Base-by-base conservation (phyloP, 2,329 filamentous ascomycete species). In the Aurifilum marmelostoma region DNA sequence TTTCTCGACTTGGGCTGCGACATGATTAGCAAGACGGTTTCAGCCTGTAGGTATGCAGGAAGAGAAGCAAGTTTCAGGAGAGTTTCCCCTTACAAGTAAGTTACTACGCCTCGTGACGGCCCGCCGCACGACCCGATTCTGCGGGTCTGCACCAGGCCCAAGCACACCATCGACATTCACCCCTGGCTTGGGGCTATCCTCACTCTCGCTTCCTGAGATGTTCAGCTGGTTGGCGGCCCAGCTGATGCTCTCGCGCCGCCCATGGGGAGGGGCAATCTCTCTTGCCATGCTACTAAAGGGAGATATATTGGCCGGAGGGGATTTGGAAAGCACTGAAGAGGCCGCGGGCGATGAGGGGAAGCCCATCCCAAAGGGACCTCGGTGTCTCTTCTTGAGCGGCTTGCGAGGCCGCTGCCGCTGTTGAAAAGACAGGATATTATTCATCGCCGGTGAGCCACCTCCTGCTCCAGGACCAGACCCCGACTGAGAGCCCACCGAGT, bases 1-100 rank as follows among this genome's bases (percentile, higher is more conserved):
- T 91, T 94, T 81, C 97, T 97, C 0, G 95, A 96, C 83, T 98
- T 99, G 16, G 97, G 96, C 92, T 97, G 73, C 47, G 47, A 24
- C 16, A 8, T 56, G 63, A 72, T 83, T 72, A 83, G 78, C 52
- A 37, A 41, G 37, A 54, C 8, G 54, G 34, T 3, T 34, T 34
- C 12, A 24, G 50, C 7, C 18, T 16, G 21, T 58, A 32, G 14
- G 21, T 37, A 24, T 21, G 54, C 56, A 24, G 67, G 63, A n/a
- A 21, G 37, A 62, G 68, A 7, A 39, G 39, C 16, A 43, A 47
- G 18, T 9, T n/a, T 2, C 34, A 34, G 8, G 16, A 37, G 67
- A n/a, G 47, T 27, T 61, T 39, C 68, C 39, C 27, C 90, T 78
- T 84, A 96, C 93, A 76, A 99, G 80, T 71, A 99, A 85, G 79